A percentile compares a stretch with the other conserved stretches of the same genome.
These are phyloP conservation scores for Lophiotrema nucula DNA, from an alignment of 495 filamentous ascomycete genomes.

Conservation along the genomic window DNA sequence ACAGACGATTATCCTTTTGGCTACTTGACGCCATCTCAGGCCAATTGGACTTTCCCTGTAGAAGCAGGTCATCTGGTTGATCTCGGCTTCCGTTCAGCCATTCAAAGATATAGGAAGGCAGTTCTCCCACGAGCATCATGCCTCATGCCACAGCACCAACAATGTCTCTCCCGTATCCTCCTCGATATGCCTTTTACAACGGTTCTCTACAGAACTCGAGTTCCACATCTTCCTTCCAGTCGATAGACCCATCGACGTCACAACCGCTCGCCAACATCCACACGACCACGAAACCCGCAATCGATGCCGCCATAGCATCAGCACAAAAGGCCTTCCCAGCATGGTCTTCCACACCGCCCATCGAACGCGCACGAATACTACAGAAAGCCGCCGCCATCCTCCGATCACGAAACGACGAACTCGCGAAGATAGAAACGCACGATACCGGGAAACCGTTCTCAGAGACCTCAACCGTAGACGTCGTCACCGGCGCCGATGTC, in stretches of 20 bases:
- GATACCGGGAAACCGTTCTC: conserved; percentile 52
- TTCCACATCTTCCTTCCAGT: conserved; percentile 61
- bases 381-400: conserved; percentile 33
- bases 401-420: conserved; percentile 27
- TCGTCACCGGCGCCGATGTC: conserved; percentile 54
- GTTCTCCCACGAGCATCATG: too few relatives aligned
- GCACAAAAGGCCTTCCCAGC: conserved; percentile 28
- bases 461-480: conserved; percentile 46
- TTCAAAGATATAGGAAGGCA: too few relatives aligned
- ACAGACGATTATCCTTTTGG: too few relatives aligned
- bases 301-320: conserved; percentile 33
- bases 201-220: conserved; percentile 59
- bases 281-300: conserved; percentile 20
- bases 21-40: too few relatives aligned
- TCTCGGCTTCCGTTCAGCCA: too few relatives aligned
- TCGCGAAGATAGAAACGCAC: conserved; percentile 29
- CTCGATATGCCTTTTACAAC: conserved; percentile 62
- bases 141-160: neutral
- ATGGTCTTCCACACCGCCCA: conserved; percentile 30
- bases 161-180: conserved; percentile 49
- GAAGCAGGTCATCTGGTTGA: too few relatives aligned
- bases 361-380: conserved; percentile 33
- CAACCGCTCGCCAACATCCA: conserved; percentile 53
- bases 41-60: too few relatives aligned
- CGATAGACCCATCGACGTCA: conserved; percentile 66